phyloP scores from a whole-genome alignment of 2,329 filamentous ascomycete genomes.

The Bipolaris cookei region DNA sequence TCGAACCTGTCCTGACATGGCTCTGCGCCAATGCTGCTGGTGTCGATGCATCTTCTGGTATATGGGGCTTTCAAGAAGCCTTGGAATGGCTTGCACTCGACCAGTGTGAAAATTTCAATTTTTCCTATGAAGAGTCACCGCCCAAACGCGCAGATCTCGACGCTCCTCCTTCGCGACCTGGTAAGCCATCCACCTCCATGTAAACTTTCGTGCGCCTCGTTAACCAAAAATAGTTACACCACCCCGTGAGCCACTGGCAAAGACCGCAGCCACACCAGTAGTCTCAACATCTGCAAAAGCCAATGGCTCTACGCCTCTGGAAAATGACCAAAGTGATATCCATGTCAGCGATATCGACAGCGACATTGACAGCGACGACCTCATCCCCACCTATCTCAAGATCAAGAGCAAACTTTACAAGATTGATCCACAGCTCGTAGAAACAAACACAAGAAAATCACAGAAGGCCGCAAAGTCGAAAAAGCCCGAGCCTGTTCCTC shows the following conservation, averaged over 20 bases:
- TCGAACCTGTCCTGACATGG: conserved; percentile 43
- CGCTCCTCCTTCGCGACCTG: conserved; percentile 35
- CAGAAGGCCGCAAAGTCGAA: conserved; percentile 31
- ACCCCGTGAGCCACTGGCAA: conserved; percentile 4
- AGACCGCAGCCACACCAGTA: background rate
- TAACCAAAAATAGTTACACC: conserved; percentile 15
- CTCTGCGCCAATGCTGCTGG: conserved; percentile 45
- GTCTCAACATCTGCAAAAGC: conserved; percentile 1
- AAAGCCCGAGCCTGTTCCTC: conserved; percentile 23
- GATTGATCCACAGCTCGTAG: conserved; percentile 64
- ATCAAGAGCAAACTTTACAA: conserved; percentile 65
- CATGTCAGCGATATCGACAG: conserved; percentile 58
- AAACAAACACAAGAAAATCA: conserved; percentile 48
- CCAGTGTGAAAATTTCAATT: conserved; percentile 71
- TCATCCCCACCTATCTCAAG: conserved; percentile 75
- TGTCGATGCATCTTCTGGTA: conserved; percentile 62
- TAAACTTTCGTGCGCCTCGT: background rate
- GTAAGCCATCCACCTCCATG: conserved; percentile 23
- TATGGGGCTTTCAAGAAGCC: conserved; percentile 87
- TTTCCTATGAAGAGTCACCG: conserved; percentile 65
- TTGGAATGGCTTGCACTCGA: conserved; percentile 90
- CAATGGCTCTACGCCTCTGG: conserved; percentile 9
- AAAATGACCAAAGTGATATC: conserved; percentile 39
- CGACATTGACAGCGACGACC: conserved; percentile 57
- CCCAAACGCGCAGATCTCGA: conserved; percentile 25